A percentile compares a stretch with the other conserved stretches of the same genome.
phyloP scores from a whole-genome alignment of 352 stramenopile species.

The Globisporangium paddicum region DNA sequence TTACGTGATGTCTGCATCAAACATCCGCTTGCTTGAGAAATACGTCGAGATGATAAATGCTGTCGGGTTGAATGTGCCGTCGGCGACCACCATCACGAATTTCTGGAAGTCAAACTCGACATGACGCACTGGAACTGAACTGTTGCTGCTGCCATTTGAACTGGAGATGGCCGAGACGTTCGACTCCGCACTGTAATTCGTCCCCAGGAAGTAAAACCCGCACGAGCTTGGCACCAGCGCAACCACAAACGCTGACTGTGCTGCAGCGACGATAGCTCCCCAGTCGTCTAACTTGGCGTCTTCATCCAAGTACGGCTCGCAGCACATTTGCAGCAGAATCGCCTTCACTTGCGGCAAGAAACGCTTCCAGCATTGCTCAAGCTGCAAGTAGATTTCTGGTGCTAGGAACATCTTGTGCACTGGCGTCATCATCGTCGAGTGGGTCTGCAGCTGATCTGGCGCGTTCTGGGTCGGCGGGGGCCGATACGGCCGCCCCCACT shows the following conservation, averaged over 20 bases:
- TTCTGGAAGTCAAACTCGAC: conserved; percentile 62
- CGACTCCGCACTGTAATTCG: conserved; percentile 5
- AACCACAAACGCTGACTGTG: conserved; percentile 26
- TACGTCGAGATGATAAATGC: conserved; percentile 41
- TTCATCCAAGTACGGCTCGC: conserved; percentile 41
- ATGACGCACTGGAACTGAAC: conserved; percentile 29
- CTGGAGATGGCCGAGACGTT: neutral
- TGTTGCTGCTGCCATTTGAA: neutral
- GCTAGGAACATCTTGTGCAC: conserved; percentile 38
- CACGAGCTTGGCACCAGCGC: conserved; percentile 33
- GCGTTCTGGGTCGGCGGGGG: neutral
- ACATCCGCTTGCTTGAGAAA: conserved; percentile 29
- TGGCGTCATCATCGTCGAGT: conserved; percentile 35
- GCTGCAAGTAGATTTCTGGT: conserved; percentile 21
- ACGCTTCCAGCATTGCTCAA: conserved; percentile 52
- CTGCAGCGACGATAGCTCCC: conserved; percentile 12
- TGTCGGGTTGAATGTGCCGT: conserved; percentile 42
- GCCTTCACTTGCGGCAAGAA: conserved; percentile 59
- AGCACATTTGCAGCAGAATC: conserved; percentile 56
- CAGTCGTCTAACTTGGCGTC: conserved; percentile 41
- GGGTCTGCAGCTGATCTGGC: conserved; percentile 6
- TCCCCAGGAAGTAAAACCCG: conserved; percentile 51
- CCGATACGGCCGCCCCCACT: conserved; percentile 23
- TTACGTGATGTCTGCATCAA: conserved; percentile 41
- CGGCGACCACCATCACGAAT: conserved; percentile 36